phyloP scores from a whole-genome alignment of 331 rosid species.

The Saraca asoca region DNA sequence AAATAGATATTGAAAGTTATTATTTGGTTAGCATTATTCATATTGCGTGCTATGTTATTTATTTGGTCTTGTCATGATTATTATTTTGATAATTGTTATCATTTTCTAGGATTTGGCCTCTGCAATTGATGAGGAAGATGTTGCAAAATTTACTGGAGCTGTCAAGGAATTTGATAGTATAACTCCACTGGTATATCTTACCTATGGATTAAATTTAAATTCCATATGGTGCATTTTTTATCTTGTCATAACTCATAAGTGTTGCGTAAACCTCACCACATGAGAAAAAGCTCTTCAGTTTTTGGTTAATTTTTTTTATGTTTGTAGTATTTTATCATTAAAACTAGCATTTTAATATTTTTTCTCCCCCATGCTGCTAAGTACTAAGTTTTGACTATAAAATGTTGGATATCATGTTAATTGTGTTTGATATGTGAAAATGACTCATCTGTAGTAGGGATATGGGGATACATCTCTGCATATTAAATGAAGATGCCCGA shows the following conservation, averaged over 20 bases:
- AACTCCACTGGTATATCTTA: slow-evolving; percentile 52
- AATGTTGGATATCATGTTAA: background rate
- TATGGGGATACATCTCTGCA: too few species aligned
- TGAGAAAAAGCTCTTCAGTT: background rate
- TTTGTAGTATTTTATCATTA: background rate
- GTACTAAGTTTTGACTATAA: background rate
- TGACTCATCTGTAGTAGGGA: slow-evolving; percentile 10
- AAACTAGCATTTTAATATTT: background rate
- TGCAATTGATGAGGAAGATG: slow-evolving; percentile 56
- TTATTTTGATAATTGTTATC: slow-evolving; percentile 25
- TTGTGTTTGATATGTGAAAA: slow-evolving; percentile 3
- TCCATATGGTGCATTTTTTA: background rate
- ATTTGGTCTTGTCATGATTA: slow-evolving; percentile 3
- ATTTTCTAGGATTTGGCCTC: slow-evolving; percentile 52
- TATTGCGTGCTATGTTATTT: slow-evolving; percentile 19
- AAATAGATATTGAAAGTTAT: background rate
- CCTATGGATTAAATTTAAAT: background rate
- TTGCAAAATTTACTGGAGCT: slow-evolving; percentile 43
- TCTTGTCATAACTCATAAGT: background rate
- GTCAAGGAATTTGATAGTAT: slow-evolving; percentile 51
- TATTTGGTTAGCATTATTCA: too few species aligned
- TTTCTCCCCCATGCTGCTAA: background rate
- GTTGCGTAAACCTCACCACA: background rate
- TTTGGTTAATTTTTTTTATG: background rate
- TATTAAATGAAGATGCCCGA: too few species aligned